A percentile compares a stretch with the other conserved stretches of the same genome.
Conservation (phyloP, 2,329 filamentous ascomycete genomes). For the Ramichloridium luteum region DNA sequence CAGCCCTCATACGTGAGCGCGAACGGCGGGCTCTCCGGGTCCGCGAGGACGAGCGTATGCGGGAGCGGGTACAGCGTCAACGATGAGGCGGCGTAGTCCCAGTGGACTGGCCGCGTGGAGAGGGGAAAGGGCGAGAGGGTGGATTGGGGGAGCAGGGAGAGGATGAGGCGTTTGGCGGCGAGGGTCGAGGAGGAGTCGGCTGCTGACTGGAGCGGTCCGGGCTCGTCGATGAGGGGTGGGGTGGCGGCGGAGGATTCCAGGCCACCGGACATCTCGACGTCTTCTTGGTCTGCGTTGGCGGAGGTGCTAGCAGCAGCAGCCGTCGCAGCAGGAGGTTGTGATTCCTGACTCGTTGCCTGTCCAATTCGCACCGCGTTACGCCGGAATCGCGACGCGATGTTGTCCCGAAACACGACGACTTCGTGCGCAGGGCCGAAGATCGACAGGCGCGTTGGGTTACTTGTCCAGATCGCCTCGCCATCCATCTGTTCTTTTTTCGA, state of each 20-base stretch:
- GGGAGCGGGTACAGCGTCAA: conserved; percentile 81
- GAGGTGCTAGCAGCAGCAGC: conserved; percentile 10
- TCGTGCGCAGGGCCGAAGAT: conserved; percentile 85
- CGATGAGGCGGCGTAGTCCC: conserved; percentile 67
- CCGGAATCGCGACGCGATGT: conserved; percentile 67
- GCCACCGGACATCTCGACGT: conserved; percentile 19
- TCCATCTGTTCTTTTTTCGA: conserved; percentile 38
- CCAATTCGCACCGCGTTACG: conserved; percentile 64
- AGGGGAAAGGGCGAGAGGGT: conserved; percentile 78
- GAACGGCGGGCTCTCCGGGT: conserved; percentile 70
- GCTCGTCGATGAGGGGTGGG: conserved; percentile 12
- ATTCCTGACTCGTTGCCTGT: conserved; percentile 26
- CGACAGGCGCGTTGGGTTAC: conserved; percentile 69
- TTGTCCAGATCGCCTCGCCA: conserved; percentile 75
- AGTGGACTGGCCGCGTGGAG: conserved; percentile 67
- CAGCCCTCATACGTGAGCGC: conserved; percentile 89
- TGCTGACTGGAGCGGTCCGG: conserved; percentile 5
- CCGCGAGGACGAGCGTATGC: conserved; percentile 68
- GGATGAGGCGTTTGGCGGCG: conserved; percentile 49
- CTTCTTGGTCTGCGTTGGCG: conserved; percentile 21
- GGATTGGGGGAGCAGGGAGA: conserved; percentile 83
- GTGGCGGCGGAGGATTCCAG: conserved; percentile 7
- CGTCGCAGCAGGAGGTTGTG: conserved; percentile 5
- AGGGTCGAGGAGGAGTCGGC: conserved; percentile 11
- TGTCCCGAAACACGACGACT: conserved; percentile 75